Conservation (phyloP, 2,329 filamentous ascomycete species). For the Pseudocercospora ulei region DNA sequence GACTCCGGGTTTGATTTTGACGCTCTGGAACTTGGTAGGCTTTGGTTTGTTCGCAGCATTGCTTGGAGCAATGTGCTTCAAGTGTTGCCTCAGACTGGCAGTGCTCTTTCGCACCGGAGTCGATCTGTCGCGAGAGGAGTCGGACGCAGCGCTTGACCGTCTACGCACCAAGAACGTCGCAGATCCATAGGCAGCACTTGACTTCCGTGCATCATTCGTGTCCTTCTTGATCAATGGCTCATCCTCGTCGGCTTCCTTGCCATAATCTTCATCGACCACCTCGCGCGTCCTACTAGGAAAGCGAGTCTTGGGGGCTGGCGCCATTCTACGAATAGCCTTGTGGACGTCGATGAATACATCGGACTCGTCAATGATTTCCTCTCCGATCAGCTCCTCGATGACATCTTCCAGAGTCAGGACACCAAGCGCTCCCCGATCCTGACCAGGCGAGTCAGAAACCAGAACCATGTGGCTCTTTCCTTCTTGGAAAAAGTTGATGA, state of each 20-base stretch:
- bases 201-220: slow-evolving; percentile 21
- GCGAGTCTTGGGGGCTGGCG: slow-evolving; percentile 65
- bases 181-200: slow-evolving; percentile 34
- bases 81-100: slow-evolving; percentile 49
- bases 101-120: slow-evolving; percentile 44
- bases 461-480: slow-evolving; percentile 98
- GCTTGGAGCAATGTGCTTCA: slow-evolving; percentile 55
- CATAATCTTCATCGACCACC: slow-evolving; percentile 21
- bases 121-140: slow-evolving; percentile 26
- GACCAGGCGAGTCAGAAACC: slow-evolving; percentile 82
- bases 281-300: slow-evolving; percentile 25
- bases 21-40: slow-evolving; percentile 51
- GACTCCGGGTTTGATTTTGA: slow-evolving; percentile 55
- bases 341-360: slow-evolving; percentile 98
- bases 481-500: slow-evolving; percentile 99
- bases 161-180: slow-evolving; percentile 41
- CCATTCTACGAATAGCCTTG: slow-evolving; percentile 85
- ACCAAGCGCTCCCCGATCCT: slow-evolving; percentile 78
- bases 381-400: slow-evolving; percentile 95
- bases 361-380: slow-evolving; percentile 98
- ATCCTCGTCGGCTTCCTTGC: slow-evolving; percentile 25
- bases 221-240: slow-evolving; percentile 28
- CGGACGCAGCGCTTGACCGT: slow-evolving; percentile 39
- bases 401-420: slow-evolving; percentile 96
- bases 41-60: slow-evolving; percentile 53